A percentile compares a stretch with the other conserved stretches of the same genome.
phyloP scores from a whole-genome alignment of 139 green algal genomes.

The Edaphochlamys debaryana region DNA sequence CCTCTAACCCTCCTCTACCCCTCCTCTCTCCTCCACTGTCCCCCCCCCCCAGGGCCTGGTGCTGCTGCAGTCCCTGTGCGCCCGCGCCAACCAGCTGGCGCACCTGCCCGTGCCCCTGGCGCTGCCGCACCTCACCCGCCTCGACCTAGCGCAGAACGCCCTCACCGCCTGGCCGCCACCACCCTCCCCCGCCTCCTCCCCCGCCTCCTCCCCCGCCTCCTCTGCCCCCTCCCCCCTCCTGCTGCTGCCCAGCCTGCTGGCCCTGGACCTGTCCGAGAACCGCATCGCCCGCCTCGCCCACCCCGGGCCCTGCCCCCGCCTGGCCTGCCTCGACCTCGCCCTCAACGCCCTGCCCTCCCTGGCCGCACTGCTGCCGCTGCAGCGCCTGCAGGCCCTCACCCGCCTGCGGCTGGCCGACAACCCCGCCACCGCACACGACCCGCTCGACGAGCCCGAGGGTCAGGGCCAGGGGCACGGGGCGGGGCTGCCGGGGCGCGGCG shows the following conservation, averaged over 20 bases:
- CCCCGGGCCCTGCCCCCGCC: background rate
- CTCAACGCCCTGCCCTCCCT: constrained; percentile 7
- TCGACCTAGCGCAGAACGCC: constrained; percentile 21
- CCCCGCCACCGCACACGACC: background rate
- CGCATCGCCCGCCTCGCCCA: background rate
- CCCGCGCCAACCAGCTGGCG: background rate
- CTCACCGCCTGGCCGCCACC: background rate
- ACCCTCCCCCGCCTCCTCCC: background rate
- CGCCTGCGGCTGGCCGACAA: background rate
- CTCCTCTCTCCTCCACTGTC: too few species aligned
- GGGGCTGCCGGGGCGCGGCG: background rate
- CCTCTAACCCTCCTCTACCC: too few species aligned
- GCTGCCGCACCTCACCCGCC: constrained; percentile 14
- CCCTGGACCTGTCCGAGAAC: constrained; percentile 9
- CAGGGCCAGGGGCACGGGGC: too few species aligned
- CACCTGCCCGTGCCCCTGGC: background rate
- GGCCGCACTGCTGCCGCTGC: background rate
- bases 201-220: background rate
- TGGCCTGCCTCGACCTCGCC: constrained; percentile 26
- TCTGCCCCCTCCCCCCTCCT: background rate
- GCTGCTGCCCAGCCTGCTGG: background rate
- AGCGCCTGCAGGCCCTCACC: background rate
- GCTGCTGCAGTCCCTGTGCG: constrained; percentile 3
- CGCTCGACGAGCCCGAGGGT: background rate
- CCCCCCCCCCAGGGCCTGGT: background rate